A percentile compares a stretch with the other conserved stretches of the same genome.
phyloP scores from a whole-genome alignment of 148 eudicot species.

The Dianthus caryophyllus region DNA sequence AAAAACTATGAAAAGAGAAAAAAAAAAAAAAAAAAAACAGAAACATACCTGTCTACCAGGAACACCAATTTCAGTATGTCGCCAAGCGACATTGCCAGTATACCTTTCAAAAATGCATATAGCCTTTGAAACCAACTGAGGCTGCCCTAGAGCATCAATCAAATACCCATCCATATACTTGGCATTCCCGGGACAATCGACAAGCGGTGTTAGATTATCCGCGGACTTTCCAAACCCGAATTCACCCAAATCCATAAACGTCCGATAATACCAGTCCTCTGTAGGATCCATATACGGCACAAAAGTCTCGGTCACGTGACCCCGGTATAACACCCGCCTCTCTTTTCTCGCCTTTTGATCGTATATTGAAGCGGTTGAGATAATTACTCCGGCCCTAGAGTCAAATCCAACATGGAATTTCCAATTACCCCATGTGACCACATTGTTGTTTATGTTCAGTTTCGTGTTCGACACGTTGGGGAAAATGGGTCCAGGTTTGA shows the following conservation, averaged over 20 bases:
- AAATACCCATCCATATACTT: constrained; percentile 62
- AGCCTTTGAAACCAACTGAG: constrained; percentile 40
- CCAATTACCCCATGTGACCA: constrained; percentile 74
- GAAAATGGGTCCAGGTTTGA: constrained; percentile 26
- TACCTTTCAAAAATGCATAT: constrained; percentile 66
- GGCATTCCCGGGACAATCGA: constrained; percentile 66
- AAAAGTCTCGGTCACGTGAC: constrained; percentile 77
- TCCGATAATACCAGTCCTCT: constrained; percentile 69
- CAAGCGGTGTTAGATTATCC: constrained; percentile 41
- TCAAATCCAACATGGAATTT: constrained; percentile 62
- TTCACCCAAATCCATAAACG: constrained; percentile 79
- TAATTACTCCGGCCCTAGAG: constrained; percentile 62
- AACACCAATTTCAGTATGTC: constrained; percentile 76
- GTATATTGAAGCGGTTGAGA: constrained; percentile 61
- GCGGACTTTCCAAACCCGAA: constrained; percentile 80
- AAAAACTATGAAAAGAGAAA: not conserved
- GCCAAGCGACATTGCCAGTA: constrained; percentile 70
- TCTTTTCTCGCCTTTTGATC: constrained; percentile 32
- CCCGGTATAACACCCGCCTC: constrained; percentile 68
- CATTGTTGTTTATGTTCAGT: constrained; percentile 37
- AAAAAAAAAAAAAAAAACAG: not conserved
- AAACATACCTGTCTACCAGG: constrained; percentile 69
- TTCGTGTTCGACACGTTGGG: constrained; percentile 25
- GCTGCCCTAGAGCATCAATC: constrained; percentile 53
- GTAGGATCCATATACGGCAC: constrained; percentile 91